Evolutionary conservation across 768 basidiomycete genomes (phyloP), one percentile per base, ranked within the genome.

Genomic region (Lactarius evosmus): DNA sequence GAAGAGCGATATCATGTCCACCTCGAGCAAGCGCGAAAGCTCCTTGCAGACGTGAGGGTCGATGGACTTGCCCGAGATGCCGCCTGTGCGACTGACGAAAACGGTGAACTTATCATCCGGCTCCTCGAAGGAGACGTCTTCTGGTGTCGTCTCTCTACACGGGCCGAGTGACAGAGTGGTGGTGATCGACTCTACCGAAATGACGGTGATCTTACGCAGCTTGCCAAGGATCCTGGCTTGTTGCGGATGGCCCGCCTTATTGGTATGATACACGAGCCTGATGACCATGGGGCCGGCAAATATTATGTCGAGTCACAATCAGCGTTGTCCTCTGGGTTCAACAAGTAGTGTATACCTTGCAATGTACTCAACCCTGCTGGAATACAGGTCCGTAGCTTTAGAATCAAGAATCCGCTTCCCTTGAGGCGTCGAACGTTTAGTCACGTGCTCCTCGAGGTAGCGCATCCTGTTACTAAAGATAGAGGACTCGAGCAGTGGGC

Each of bases 401-500:
- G 63, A 9, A 22, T 68, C 56, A 4, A 61, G 41, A 5, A 69
- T 50, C 41, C 36, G 46, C 30, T 14, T 56, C 27, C 67, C 66
- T 9, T 51, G 41, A 4, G 67, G 52, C 29, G 34, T 3, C 16
- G 54, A 68, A n/a, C 38, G 36, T 16, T 59, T 59, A 1, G 51
- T 51, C n/a, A 69, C 67, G 3, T 52, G 27, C 17, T 0, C 19
- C 25, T 61, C 59, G 7, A 69, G 29, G 14, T 62, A 62, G n/a
- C 61, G 63, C 22, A 69, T 55, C 30, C 32, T 41, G 30, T 58
- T 54, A 38, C 38, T 56, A 12, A 69, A 38, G 16, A 68, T 58
- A 22, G 63, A 53, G 2, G 56, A 65, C 25, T 69, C 54, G 11
- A 69, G 52, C 27, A 69, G 30, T 32, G 67, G 49, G 16, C 58